Evolutionary conservation across 2,329 filamentous ascomycete genomes (phyloP), one percentile per base, ranked within the genome.

Genomic region (Calonectria pauciramosa): DNA sequence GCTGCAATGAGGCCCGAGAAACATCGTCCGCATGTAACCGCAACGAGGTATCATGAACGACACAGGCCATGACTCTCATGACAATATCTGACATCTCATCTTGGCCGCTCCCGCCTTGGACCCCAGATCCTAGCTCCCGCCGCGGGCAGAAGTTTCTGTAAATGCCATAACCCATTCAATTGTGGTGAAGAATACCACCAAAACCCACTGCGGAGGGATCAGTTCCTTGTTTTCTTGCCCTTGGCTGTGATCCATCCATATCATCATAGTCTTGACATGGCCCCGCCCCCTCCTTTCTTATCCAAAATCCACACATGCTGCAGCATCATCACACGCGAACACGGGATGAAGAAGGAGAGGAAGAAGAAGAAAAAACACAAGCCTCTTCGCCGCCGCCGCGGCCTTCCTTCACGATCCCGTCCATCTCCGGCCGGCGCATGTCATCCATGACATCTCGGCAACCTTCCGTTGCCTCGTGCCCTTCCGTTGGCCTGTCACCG

Each of bases 401-500:
- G 34, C 49, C 16, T 51, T n/a, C 28, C 36, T 68, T 71, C 68
- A 71, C 72, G 63, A 71, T 80, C 80, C 79, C 79, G 77, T 80
- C 68, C 77, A 78, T 74, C 72, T 78, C 79, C 78, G 79, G 77
- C 78, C 77, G 74, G 59, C 68, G 68, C 68, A 51, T 41, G 49
- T 51, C 41, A 52, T 52, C 64, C 65, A 69, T 63, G 51, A 28
- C 65, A 74, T 59, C 77, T 80, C 79, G 79, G 79, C 66, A 77
- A 80, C 79, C 75, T 78, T 80, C 79, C 79, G 79, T 80, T 30
- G 68, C 66, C 60, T 56, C n/a, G 52, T 51, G 68, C 75, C 52
- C 63, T 65, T 75, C 71, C 68, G 72, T 72, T 70, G 52, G 63
- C 70, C 70, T 74, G 60, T 71, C 67, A 70, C 68, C 68, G 63